phyloP scores from a whole-genome alignment of 108 stramenopile species.

The Cyclotella sp. region DNA sequence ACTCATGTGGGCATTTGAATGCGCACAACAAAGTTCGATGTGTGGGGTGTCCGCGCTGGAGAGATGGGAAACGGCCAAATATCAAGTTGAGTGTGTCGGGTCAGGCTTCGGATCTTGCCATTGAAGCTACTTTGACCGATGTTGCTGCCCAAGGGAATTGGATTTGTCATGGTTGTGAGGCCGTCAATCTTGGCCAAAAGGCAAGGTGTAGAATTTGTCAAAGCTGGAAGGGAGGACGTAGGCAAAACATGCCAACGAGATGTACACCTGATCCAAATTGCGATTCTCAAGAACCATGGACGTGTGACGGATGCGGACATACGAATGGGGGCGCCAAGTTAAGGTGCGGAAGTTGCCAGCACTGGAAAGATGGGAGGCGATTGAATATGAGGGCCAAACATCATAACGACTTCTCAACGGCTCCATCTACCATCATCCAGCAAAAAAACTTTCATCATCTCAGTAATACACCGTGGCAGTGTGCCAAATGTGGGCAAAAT shows the following conservation, averaged over 20 bases:
- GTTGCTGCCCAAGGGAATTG: background rate
- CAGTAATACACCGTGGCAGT: constrained; percentile 13
- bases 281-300: constrained; percentile 10
- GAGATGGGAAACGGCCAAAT: constrained; percentile 8
- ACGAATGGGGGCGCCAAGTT: background rate
- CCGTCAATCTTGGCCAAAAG: constrained; percentile 6
- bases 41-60: constrained; percentile 21
- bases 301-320: constrained; percentile 19
- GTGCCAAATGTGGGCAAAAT: constrained; percentile 1
- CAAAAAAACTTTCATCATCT: background rate
- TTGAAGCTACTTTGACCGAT: background rate
- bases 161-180: constrained; percentile 9
- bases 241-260: constrained; percentile 6
- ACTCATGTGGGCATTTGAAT: constrained; percentile 12
- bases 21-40: constrained; percentile 14
- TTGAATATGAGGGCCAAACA: constrained; percentile 2
- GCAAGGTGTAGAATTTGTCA: constrained; percentile 11
- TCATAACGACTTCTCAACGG: background rate
- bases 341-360: constrained; percentile 16
- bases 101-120: background rate
- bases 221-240: constrained; percentile 15
- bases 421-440: background rate
- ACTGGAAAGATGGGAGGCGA: constrained; percentile 19
- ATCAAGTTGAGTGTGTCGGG: background rate
- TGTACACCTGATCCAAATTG: background rate